phyloP scores from a whole-genome alignment of 1,284 basidiomycete genomes.

The Ganoderma lingzhi region DNA sequence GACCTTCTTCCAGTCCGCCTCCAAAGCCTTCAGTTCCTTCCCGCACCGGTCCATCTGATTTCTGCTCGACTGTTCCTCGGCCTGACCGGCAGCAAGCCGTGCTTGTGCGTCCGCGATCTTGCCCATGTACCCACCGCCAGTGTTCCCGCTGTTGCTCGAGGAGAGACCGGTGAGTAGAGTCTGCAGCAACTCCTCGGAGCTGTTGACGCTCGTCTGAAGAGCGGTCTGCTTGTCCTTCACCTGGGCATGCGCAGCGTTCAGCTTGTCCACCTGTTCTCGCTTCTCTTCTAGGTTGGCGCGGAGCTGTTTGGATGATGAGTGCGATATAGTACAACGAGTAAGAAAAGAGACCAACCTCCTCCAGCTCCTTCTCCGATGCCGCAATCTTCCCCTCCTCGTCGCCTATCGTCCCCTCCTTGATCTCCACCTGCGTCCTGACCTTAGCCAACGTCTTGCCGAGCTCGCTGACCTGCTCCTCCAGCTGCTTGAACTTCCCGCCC shows the following conservation, averaged over 20 bases:
- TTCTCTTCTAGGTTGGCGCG: conserved; percentile 64
- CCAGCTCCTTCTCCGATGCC: conserved; percentile 62
- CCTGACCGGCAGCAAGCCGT: conserved; percentile 77
- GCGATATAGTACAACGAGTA: neutral
- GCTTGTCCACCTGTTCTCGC: conserved; percentile 62
- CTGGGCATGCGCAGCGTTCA: conserved; percentile 70
- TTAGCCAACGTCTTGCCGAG: conserved; percentile 90
- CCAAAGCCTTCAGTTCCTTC: conserved; percentile 83
- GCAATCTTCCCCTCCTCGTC: conserved; percentile 82
- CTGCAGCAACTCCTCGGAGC: conserved; percentile 94
- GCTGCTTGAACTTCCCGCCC: conserved; percentile 78
- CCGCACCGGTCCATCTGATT: conserved; percentile 83
- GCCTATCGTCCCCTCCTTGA: conserved; percentile 79
- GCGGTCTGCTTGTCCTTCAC: conserved; percentile 80
- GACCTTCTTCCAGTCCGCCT: conserved; percentile 85
- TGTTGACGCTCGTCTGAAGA: conserved; percentile 70
- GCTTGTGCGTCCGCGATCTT: conserved; percentile 92
- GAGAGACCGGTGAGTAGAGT: conserved; percentile 94
- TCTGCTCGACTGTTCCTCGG: conserved; percentile 89
- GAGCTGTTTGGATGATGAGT: conserved; percentile 51
- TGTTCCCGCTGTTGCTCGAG: conserved; percentile 62
- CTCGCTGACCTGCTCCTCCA: conserved; percentile 82
- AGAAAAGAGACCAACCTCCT: conserved; percentile 56
- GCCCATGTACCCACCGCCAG: conserved; percentile 95
- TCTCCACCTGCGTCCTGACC: conserved; percentile 86